Evolutionary conservation across 148 eudicot species (phyloP).

Genomic region (Vaccinium corymbosum): DNA sequence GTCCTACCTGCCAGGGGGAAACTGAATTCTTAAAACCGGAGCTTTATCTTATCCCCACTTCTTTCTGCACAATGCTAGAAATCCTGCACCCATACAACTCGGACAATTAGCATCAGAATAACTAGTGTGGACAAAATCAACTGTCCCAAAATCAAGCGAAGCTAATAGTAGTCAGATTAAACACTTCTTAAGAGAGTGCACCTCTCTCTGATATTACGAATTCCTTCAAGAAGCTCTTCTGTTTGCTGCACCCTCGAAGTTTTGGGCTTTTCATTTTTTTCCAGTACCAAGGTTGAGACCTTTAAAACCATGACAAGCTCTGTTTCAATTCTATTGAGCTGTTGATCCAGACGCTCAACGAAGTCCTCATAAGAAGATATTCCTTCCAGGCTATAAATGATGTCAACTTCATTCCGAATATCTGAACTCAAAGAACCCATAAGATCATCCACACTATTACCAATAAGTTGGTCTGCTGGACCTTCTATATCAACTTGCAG

Average conservation of each 20-base stretch:
- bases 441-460: conserved; percentile 14
- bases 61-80: conserved; percentile 24
- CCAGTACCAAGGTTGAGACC: conserved; percentile 34
- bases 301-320: conserved; percentile 48
- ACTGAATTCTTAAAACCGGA: conserved; percentile 7
- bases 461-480: conserved; percentile 13
- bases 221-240: conserved; percentile 44
- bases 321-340: conserved; percentile 52
- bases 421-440: conserved; percentile 18
- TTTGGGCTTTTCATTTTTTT: conserved; percentile 34
- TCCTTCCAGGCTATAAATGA: conserved; percentile 24
- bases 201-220: conserved; percentile 64
- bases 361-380: conserved; percentile 55
- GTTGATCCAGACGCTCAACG: conserved; percentile 49
- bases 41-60: conserved; percentile 11
- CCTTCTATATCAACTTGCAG: conserved; percentile 13
- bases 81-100: conserved; percentile 29
- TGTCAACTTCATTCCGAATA: conserved; percentile 18
- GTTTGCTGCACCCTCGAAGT: conserved; percentile 42
- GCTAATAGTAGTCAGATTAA: neutral
- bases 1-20: conserved; percentile 2
- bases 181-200: conserved; percentile 16
- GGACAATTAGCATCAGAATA: neutral
- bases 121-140: neutral
- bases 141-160: neutral